Evolutionary conservation across 2,329 filamentous ascomycete genomes (phyloP), one percentile per base, ranked within the genome.

Genomic region (Penicillium glabrum): DNA sequence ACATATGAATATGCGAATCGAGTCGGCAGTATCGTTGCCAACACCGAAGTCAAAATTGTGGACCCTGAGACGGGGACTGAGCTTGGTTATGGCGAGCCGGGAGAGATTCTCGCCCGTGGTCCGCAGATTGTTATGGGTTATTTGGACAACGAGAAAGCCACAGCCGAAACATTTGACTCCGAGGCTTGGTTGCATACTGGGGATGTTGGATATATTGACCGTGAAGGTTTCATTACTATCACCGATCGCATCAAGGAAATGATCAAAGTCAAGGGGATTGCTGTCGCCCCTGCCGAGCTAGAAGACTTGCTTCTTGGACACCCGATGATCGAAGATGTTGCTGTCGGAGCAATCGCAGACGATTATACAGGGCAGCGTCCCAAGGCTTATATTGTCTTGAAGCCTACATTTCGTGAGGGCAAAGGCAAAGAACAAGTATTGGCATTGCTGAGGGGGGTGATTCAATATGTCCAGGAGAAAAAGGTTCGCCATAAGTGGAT

Each of bases 111-210:
- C 80, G 80, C 95, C 52, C 86, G 86, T 56, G 91, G 91, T 0
- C 90, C 91, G 0, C 95, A 95, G 59, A 39, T 70, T 7, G 63
- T 67, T 2, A 80, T 84, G 64, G 91, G 90, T 1, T 96, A 93
- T 69, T 81, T 88, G 64, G 90, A 91, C 67, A 89, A 89, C 56
- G 83, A 86, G 0, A 83, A 88, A 60, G 85, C 87, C 3, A 91
- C 90, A 3, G 79, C 78, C 2, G 86, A 90, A 46, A 86, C 89
- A 0, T 86, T 95, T 59, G 89, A 89, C 2, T 64, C 78, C 0
- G 78, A 82, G 1, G 81, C 81, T 1, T 85, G 77, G 67, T 66
- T 85, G 48, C 82, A 86, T 56, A 89, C 86, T 0, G 86, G 91
- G 1, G 78, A 96, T 86, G 3, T 91, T 78, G 86, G 84, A 2